Evolutionary conservation across 2,329 filamentous ascomycete genomes (phyloP), one percentile per base, ranked within the genome.

Genomic region (Dothiorella sarmentorum): DNA sequence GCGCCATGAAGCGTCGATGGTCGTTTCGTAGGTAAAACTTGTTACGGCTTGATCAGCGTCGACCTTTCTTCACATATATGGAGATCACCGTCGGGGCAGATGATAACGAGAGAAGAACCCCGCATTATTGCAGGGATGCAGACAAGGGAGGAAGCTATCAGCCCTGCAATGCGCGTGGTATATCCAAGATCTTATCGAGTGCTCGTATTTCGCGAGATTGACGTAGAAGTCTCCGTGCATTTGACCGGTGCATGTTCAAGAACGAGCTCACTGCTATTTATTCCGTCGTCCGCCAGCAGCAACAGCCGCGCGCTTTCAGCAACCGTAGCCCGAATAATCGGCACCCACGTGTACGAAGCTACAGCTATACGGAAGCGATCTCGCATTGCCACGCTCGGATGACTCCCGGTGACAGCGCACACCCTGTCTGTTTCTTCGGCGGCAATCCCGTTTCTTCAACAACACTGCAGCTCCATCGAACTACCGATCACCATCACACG

Each of bases 321-420:
- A 26, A 13, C 27, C 10, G 15, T 35, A 11, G 11, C n/a, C 24
- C 49, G 13, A 26, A 24, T 52, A 11, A 24, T 9, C 31, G 20
- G 7, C 22, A 7, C 22, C 47, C 22, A 27, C 43, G 43, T 45
- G 43, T 45, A 29, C 22, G 22, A 18, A 42, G 20, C 7, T 42
- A 13, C 13, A 42, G 24, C 42, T 11, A 43, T 27, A 7, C 24
- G 22, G 22, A 37, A 26, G 35, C 35, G 35, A 53, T 40, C 33
- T 53, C 29, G 49, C 49, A 53, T 33, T 20, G 49, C 49, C 35
- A 29, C 49, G 49, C 35, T 29, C 33, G 33, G 49, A 29, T 40
- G 27, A 9, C 35, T 13, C 2, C 47, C 31, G 33, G n/a, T 53
- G 49, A 40, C 49, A 53, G 17, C 49, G 49, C 49, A 53, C 49